Evolutionary conservation across 2,329 filamentous ascomycete genomes (phyloP), one percentile per base, ranked within the genome.

Genomic region (Exophiala xenobiotica): DNA sequence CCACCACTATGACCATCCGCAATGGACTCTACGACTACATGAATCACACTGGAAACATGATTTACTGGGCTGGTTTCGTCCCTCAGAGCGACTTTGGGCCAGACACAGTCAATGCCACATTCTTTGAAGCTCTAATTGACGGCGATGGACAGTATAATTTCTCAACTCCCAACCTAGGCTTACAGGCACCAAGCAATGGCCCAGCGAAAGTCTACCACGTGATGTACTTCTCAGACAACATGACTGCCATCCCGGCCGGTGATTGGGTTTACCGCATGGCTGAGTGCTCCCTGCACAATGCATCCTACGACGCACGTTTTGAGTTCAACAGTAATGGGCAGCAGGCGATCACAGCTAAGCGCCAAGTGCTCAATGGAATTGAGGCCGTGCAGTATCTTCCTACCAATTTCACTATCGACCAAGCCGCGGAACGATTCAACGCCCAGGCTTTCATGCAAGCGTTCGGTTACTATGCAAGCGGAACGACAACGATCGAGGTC

Each of bases 371-470:
- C 31, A 14, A 35, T 14, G 31, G 11, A 5, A 35, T 35, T 16
- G 31, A 35, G 31, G 31, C 12, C 7, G 31, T 35, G 31, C 31
- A 35, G 31, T 35, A 35, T 35, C 31, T 35, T 16, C 31, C 31
- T 14, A 35, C 31, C 31, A 35, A 35, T 12, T 35, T 14, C 31
- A 35, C 31, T 3, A 16, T 35, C 18, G 31, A 35, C 9, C n/a
- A 35, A 35, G 31, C 31, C n/a, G 31, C 31, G 6, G 31, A 35
- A 35, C 5, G 11, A 35, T 35, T 35, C 31, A 35, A 35, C 18
- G 31, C 31, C 4, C 31, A 35, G n/a, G 31, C 31, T 35, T 35
- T 35, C 31, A 35, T 35, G 31, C 31, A 35, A 35, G 31, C 31
- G 6, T 35, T 35, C 18, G 31, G 31, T 6, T 35, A 35, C 12